These are phyloP conservation scores for Tylopilus intermedius DNA, from an alignment of 768 basidiomycete genomes.

Conservation along the genomic window DNA sequence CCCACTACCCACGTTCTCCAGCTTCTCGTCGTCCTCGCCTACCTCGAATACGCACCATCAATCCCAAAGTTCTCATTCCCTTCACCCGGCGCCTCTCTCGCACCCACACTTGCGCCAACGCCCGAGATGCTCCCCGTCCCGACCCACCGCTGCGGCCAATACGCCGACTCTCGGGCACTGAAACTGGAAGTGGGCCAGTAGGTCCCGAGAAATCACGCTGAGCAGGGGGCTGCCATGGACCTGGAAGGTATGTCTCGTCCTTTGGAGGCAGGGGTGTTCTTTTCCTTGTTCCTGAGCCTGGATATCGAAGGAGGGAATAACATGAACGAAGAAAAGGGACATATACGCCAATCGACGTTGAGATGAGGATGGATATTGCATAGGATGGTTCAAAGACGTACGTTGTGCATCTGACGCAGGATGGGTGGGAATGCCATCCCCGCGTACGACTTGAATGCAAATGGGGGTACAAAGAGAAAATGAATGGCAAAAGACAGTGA, in stretches of 20 bases:
- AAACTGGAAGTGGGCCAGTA: background rate
- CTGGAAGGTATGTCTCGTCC: conserved; percentile 27
- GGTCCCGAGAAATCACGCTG: conserved; percentile 12
- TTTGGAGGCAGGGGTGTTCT: conserved; percentile 36
- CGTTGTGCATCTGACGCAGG: conserved; percentile 32
- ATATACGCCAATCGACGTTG: conserved; percentile 22
- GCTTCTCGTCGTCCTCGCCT: no score
- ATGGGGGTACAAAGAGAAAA: conserved; percentile 28
- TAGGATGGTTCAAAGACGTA: conserved; percentile 33
- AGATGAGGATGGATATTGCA: conserved; percentile 25
- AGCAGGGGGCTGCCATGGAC: conserved; percentile 8
- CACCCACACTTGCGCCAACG: no score
- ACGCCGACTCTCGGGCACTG: conserved; percentile 7
- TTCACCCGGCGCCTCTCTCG: no score
- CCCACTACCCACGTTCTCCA: no score
- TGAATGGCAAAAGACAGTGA: conserved; percentile 29
- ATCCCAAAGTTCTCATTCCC: no score
- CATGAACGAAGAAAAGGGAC: conserved; percentile 16
- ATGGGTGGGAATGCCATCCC: conserved; percentile 14
- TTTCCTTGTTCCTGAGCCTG: conserved; percentile 30
- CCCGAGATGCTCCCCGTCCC: no score
- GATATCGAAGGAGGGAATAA: conserved; percentile 15
- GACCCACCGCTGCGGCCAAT: no score
- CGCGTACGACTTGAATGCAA: no score
- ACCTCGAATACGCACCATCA: no score